phyloP scores from a whole-genome alignment of 1,284 basidiomycete genomes.

The Volvariella volvacea region DNA sequence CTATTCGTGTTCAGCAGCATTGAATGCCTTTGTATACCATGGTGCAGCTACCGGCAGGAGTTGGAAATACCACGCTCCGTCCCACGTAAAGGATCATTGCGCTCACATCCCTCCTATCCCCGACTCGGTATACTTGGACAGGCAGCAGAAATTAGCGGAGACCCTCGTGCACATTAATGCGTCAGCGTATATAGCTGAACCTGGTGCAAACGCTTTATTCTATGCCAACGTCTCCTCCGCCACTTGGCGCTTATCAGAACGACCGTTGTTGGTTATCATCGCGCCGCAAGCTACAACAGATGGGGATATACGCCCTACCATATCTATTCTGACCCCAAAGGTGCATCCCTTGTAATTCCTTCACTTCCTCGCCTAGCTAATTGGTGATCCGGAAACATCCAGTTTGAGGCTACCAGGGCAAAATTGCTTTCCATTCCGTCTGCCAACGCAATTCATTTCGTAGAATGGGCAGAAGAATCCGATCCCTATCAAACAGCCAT shows the following conservation, averaged over 20 bases:
- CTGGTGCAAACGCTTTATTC: slow-evolving; percentile 65
- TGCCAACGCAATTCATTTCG: slow-evolving; percentile 36
- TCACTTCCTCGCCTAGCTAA: background rate
- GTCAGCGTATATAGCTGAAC: slow-evolving; percentile 68
- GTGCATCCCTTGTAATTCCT: slow-evolving; percentile 10
- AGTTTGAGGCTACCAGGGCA: slow-evolving; percentile 72
- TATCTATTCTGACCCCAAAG: slow-evolving; percentile 66
- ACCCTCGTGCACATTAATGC: slow-evolving; percentile 43
- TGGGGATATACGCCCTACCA: slow-evolving; percentile 25
- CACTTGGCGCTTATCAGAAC: slow-evolving; percentile 69
- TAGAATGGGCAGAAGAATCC: slow-evolving; percentile 71
- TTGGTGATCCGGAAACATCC: background rate
- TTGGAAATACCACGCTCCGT: no score
- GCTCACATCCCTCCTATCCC: slow-evolving; percentile 42
- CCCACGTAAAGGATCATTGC: slow-evolving; percentile 32
- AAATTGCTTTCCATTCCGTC: slow-evolving; percentile 49
- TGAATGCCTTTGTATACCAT: no score
- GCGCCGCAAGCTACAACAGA: slow-evolving; percentile 29
- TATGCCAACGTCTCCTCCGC: slow-evolving; percentile 62
- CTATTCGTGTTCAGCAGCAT: no score
- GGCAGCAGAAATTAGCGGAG: slow-evolving; percentile 48
- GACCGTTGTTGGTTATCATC: slow-evolving; percentile 69
- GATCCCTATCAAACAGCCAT: slow-evolving; percentile 58
- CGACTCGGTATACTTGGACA: slow-evolving; percentile 37
- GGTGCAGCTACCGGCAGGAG: no score